Percentiles rank a stretch among this genome's conserved stretches.
Evolutionary conservation across 1,284 basidiomycete species (phyloP).

Genomic region (Sanghuangporus sanghuang): DNA sequence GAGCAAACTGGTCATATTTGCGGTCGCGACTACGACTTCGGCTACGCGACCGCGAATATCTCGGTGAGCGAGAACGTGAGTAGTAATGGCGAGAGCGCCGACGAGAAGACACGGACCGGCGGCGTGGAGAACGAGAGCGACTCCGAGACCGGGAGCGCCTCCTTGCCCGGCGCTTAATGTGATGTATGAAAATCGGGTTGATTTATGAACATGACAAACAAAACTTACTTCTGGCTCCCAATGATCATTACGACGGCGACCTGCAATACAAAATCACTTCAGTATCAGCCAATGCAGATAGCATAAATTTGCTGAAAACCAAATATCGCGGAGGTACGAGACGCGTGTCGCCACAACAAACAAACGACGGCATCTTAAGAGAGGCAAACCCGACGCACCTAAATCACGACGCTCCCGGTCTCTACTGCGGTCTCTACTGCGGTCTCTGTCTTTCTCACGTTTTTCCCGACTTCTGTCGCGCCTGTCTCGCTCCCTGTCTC

Average conservation of each 20-base stretch:
- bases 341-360: slow-evolving; percentile 7
- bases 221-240: slow-evolving; percentile 71
- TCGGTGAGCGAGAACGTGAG: slow-evolving; percentile 41
- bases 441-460: slow-evolving; percentile 38
- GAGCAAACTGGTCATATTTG: slow-evolving; percentile 62
- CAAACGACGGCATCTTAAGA: neutral
- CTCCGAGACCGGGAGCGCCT: slow-evolving; percentile 51
- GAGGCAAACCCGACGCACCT: slow-evolving; percentile 35
- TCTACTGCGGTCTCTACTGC: slow-evolving; percentile 38
- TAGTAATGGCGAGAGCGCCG: slow-evolving; percentile 51
- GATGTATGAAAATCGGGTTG: slow-evolving; percentile 13
- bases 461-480: slow-evolving; percentile 41
- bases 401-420: slow-evolving; percentile 47
- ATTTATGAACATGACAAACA: slow-evolving; percentile 8
- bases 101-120: slow-evolving; percentile 60
- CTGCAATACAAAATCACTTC: slow-evolving; percentile 22
- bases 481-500: slow-evolving; percentile 29
- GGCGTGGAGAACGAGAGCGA: slow-evolving; percentile 49
- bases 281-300: neutral
- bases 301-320: neutral
- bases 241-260: slow-evolving; percentile 51
- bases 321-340: neutral
- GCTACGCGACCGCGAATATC: slow-evolving; percentile 48
- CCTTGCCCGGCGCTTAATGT: slow-evolving; percentile 40
- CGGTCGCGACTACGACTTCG: slow-evolving; percentile 61